phyloP scores from a whole-genome alignment of 148 eudicot genomes.

The Beta vulgaris region DNA sequence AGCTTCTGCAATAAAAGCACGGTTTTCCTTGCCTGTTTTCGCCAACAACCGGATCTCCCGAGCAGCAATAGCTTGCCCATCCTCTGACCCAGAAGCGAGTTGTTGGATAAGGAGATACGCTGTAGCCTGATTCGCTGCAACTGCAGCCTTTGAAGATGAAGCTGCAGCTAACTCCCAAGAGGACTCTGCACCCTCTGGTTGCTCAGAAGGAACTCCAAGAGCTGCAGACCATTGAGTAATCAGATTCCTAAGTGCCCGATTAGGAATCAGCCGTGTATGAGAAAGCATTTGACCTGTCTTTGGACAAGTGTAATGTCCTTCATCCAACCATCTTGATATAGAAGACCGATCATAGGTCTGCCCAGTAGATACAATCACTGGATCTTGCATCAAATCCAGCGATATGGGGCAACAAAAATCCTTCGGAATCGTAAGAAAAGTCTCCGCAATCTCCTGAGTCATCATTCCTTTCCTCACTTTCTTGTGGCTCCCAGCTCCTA shows the following conservation, averaged over 20 bases:
- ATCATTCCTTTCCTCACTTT: constrained; percentile 46
- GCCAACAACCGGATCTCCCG: constrained; percentile 75
- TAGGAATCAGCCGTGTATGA: constrained; percentile 55
- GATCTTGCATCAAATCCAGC: constrained; percentile 82
- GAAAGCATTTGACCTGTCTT: constrained; percentile 80
- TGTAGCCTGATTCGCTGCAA: constrained; percentile 76
- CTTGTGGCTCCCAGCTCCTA: constrained; percentile 31
- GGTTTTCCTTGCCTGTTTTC: constrained; percentile 75
- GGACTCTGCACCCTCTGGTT: constrained; percentile 45
- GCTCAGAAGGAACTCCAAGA: constrained; percentile 35
- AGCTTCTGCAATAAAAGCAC: constrained; percentile 81
- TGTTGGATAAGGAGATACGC: constrained; percentile 56
- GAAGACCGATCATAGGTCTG: constrained; percentile 82
- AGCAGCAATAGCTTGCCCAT: constrained; percentile 69
- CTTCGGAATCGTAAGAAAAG: constrained; percentile 56
- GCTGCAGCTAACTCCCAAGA: constrained; percentile 36
- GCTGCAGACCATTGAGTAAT: constrained; percentile 79
- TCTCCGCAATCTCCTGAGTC: constrained; percentile 51
- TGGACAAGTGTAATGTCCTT: constrained; percentile 84
- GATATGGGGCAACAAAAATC: constrained; percentile 86
- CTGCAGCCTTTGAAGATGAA: constrained; percentile 57
- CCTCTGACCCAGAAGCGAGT: constrained; percentile 58
- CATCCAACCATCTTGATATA: constrained; percentile 81
- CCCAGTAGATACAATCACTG: constrained; percentile 79
- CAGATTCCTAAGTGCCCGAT: constrained; percentile 65